These are phyloP conservation scores for Aspergillus intermedius DNA, from an alignment of 2,329 filamentous ascomycete genomes.

Conservation along the genomic window DNA sequence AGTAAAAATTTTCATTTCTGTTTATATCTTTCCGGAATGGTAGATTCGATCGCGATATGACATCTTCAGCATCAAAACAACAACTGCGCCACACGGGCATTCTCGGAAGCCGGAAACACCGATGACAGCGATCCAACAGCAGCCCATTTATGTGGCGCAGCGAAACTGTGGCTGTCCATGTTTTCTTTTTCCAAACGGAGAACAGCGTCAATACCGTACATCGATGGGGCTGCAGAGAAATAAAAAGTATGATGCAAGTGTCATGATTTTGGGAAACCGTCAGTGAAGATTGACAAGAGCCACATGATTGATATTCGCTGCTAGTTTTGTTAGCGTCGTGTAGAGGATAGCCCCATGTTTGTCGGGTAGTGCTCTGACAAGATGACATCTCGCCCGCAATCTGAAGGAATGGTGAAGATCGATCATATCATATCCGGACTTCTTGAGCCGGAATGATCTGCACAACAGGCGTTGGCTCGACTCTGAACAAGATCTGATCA, in stretches of 20 bases:
- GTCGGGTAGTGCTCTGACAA: no score
- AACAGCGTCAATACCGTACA: not conserved
- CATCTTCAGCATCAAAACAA: no score
- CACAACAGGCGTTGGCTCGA: no score
- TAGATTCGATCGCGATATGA: not conserved
- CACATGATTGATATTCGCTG: not conserved
- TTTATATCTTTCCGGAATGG: not conserved
- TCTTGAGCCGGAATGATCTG: no score
- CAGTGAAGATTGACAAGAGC: not conserved
- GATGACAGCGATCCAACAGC: not conserved
- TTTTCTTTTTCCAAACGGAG: not conserved
- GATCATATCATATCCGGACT: no score
- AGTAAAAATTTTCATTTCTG: not conserved
- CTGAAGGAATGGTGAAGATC: no score
- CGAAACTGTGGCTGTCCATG: no score
- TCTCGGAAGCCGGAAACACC: not conserved
- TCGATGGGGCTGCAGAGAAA: no score
- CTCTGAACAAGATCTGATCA: no score
- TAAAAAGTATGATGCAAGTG: not conserved
- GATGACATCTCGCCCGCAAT: no score
- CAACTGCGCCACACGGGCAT: not conserved
- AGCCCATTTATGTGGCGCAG: not conserved
- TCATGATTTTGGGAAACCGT: not conserved
- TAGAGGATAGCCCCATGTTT: not conserved
- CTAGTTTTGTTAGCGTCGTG: not conserved